A percentile compares a stretch with the other conserved stretches of the same genome.
Evolutionary conservation across 2,329 filamentous ascomycete genomes (phyloP).

Genomic region (Arthrobotrys sinensis): DNA sequence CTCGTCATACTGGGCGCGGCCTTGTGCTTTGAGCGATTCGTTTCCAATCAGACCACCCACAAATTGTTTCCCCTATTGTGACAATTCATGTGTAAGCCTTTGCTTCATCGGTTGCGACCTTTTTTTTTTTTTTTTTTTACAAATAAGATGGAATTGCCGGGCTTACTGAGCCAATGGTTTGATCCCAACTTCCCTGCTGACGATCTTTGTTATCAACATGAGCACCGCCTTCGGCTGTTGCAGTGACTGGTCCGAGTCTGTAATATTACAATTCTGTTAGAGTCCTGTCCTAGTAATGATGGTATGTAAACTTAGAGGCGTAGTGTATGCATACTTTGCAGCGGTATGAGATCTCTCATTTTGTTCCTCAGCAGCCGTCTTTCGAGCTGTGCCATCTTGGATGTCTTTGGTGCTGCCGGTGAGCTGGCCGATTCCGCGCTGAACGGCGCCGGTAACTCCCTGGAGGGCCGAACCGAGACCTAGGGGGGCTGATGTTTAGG

Average conservation of each 20-base stretch:
- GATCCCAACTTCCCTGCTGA: conserved; percentile 82
- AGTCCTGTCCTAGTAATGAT: background rate
- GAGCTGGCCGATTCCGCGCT: conserved; percentile 50
- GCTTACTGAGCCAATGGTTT: conserved; percentile 80
- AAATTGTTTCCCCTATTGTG: conserved; percentile 78
- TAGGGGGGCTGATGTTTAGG: conserved; percentile 1
- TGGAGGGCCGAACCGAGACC: conserved; percentile 45
- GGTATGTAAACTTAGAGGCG: background rate
- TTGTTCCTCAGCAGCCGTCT: conserved; percentile 73
- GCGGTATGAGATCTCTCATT: conserved; percentile 81
- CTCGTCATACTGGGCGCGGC: conserved; percentile 82
- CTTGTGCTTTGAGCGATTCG: conserved; percentile 81
- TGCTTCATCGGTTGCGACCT: too few relatives aligned
- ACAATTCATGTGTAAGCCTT: background rate
- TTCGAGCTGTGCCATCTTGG: conserved; percentile 52
- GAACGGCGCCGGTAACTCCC: conserved; percentile 39
- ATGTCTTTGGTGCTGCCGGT: conserved; percentile 41
- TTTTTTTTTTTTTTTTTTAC: too few relatives aligned
- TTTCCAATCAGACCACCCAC: conserved; percentile 82
- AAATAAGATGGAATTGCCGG: background rate
- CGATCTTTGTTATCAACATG: conserved; percentile 82
- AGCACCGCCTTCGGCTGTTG: conserved; percentile 79
- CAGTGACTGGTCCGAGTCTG: conserved; percentile 77
- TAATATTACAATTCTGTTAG: background rate
- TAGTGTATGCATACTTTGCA: conserved; percentile 70